Evolutionary conservation across 805 yeast species (phyloP).

Genomic region (Starmerella lactis-condensi): DNA sequence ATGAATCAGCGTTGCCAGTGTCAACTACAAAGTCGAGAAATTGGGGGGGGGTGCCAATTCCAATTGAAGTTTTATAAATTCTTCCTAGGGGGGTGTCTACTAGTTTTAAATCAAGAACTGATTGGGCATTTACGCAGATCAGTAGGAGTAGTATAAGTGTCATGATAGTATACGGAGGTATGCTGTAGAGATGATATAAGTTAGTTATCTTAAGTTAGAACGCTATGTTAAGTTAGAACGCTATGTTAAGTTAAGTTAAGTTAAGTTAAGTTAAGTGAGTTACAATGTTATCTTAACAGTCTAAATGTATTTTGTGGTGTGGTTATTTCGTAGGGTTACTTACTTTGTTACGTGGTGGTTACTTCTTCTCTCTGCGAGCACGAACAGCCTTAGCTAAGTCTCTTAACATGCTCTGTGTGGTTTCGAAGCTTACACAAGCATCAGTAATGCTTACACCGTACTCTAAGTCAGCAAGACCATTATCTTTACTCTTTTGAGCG

Average conservation of each 20-base stretch:
- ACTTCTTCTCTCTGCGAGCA: conserved; percentile 30
- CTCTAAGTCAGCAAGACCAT: conserved; percentile 41
- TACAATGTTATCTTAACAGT: background rate
- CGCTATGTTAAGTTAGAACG: background rate
- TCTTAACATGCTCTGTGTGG: conserved; percentile 63
- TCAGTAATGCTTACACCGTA: conserved; percentile 96
- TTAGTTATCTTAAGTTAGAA: background rate
- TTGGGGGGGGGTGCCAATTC: conserved; percentile 42
- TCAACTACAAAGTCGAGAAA: conserved; percentile 40
- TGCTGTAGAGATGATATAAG: background rate
- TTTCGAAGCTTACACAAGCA: conserved; percentile 86
- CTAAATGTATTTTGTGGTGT: background rate
- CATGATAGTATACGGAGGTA: background rate
- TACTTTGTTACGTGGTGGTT: background rate
- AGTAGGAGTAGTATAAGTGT: background rate
- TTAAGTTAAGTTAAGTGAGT: background rate
- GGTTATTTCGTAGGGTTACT: background rate
- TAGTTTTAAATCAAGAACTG: conserved; percentile 13
- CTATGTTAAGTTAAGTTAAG: background rate
- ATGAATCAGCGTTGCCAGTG: conserved; percentile 60
- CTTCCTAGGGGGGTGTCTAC: conserved; percentile 11
- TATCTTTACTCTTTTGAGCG: conserved; percentile 54
- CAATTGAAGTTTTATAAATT: conserved; percentile 21
- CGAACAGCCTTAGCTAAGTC: conserved; percentile 69
- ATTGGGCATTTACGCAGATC: background rate